Evolutionary conservation across 495 filamentous ascomycete genomes (phyloP), one percentile per base, ranked within the genome.

Genomic region (Schizothecium vesticola): DNA sequence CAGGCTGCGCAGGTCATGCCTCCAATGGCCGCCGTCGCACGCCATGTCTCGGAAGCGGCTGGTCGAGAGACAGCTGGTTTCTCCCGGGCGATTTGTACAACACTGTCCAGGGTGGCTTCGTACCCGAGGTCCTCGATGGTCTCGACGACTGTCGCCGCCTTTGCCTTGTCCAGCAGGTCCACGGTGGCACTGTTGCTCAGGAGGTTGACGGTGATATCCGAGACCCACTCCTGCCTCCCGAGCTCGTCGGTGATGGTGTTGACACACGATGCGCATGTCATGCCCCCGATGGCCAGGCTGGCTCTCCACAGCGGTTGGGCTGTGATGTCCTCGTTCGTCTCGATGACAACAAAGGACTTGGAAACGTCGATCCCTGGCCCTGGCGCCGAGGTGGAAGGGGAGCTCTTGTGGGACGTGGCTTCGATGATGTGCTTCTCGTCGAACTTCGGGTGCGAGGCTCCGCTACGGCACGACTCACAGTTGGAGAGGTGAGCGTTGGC

Each of bases 1-100:
- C 93, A 97, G 4, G 90, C 83, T 23, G 87, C 87, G 74, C 93
- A 97, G 7, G 90, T 95, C 91, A 97, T 95, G 16, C 92, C 92
- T 25, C 84, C 87, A 64, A 97, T 88, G 7, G 89, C 86, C 68
- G 92, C 82, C 2, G 88, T 87, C 3, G 86, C 91, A 59, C 81
- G 78, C 79, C 84, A 86, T 23, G 65, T 66, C 57, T 76, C 71
- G 23, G 73, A 58, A 6, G 79, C 70, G n/a, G 81, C 73, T 9
- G 71, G 71, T n/a, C 43, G 43, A 19, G 67, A 58, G 33, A 62
- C 69, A 28, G 64, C 28, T 61, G 75, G 71, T 22, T 71, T 72
- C 24, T 70, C 71, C 59, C 71, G 68, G 61, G 66, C 65, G 59
- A 77, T 64, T 56, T 75, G 70, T 25, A 69, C 71, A n/a, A 89